A percentile compares a stretch with the other conserved stretches of the same genome.
Conservation (phyloP, 164 flowering plant genomes). For the Kingdonia uniflora region DNA sequence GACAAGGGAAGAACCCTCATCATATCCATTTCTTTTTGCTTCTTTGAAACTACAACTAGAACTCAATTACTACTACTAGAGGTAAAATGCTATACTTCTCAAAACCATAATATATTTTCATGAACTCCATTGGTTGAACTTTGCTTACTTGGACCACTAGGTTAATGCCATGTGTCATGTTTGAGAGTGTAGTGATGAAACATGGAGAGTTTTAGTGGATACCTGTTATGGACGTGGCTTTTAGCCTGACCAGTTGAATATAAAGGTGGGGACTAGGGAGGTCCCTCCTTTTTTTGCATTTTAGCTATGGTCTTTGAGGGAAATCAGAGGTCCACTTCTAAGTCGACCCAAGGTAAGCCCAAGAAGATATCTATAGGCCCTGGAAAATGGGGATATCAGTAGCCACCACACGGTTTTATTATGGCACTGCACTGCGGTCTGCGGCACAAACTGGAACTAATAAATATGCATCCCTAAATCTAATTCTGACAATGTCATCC, state of each 20-base stretch:
- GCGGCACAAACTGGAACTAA: too few species aligned
- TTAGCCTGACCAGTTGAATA: constrained; percentile 9
- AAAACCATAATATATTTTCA: background rate
- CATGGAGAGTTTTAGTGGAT: constrained; percentile 13
- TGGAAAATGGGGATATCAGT: too few species aligned
- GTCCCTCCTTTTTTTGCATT: too few species aligned
- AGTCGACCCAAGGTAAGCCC: too few species aligned
- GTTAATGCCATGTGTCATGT: constrained; percentile 4
- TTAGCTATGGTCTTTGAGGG: too few species aligned
- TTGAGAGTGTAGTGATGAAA: background rate
- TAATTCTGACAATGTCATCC: too few species aligned
- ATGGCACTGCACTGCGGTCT: too few species aligned
- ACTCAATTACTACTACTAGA: background rate
- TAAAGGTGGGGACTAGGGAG: background rate
- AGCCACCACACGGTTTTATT: too few species aligned
- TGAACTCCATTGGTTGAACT: background rate
- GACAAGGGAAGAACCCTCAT: constrained; percentile 37
- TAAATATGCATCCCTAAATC: too few species aligned
- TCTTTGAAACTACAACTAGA: background rate
- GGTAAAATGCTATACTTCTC: background rate
- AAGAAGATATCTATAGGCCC: too few species aligned
- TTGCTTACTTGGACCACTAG: constrained; percentile 8
- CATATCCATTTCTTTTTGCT: constrained; percentile 17
- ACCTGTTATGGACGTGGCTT: constrained; percentile 29
- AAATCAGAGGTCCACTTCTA: too few species aligned